Base-by-base conservation (phyloP, 208 protist genomes). In the Strigomonas culicis region DNA sequence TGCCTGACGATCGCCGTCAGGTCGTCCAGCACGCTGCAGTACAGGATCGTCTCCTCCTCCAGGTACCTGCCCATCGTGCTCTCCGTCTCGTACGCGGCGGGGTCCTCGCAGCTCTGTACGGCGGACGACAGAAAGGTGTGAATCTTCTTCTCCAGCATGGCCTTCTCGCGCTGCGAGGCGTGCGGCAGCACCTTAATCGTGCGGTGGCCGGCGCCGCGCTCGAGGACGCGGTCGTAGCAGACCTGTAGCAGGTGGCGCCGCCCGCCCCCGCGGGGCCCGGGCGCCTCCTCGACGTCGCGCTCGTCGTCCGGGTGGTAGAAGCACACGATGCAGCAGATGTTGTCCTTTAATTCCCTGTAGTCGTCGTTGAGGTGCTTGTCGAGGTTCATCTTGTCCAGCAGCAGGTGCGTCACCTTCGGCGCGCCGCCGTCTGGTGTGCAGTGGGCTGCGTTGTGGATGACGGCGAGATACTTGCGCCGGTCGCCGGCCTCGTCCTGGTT, bases 341-440 rank as follows among this genome's bases (percentile, higher is more conserved):
- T 62, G 51, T 65, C 43, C n/a, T 55, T 55, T 4, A 73, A 51
- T 17, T 49, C 24, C 32, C 67, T 59, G 63, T 84, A 84, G 68
- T 84, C 77, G 31, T 60, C 44, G 56, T 80, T 80, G 27, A 65
- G 74, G 8, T 46, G 41, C n/a, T 80, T 67, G 47, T 90, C 80
- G 24, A 90, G 69, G 66, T 90, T 90, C 77, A 85, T 85, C 72
- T 90, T 90, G 71, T 90, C 84, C 27, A 90, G 69, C 7, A 90
- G 63, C 4, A 90, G 43, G 63, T 90, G 80, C 49, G 80, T 77
- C 39, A 74, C 57, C 10, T 50, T 49, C 13, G 49, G 34, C 41
- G 46, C 57, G 11, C 30, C 52, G 27, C 68, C 55, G 2, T 75
- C 64, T 32, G 77, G 66, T 22, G 58, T 47, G 1, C 64, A 66